Percentiles rank a stretch among this genome's conserved stretches.
Conservation (phyloP, 371 early-diverging fungal genomes). For the Haplosporangium sp. region DNA sequence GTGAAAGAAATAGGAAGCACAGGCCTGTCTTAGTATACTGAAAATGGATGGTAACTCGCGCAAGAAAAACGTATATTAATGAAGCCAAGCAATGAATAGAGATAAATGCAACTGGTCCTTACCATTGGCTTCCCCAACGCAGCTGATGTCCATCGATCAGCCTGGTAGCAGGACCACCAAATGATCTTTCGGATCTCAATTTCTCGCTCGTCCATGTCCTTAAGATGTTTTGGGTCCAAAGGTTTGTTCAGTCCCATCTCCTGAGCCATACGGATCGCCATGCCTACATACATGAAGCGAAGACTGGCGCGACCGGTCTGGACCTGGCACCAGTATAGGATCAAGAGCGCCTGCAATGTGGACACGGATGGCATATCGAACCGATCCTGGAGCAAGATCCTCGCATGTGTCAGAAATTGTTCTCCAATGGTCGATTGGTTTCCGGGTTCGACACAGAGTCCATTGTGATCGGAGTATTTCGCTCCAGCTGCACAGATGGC, state of each 20-base stretch:
- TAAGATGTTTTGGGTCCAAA: constrained; percentile 55
- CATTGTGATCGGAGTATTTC: constrained; percentile 68
- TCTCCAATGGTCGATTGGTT: constrained; percentile 65
- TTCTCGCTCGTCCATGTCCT: constrained; percentile 61
- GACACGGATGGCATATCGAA: constrained; percentile 66
- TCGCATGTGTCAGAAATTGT: constrained; percentile 66
- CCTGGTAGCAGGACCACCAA: constrained; percentile 75
- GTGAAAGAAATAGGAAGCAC: neutral
- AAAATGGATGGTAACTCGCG: neutral
- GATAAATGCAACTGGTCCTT: neutral
- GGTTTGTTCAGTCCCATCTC: constrained; percentile 68
- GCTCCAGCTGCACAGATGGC: constrained; percentile 72
- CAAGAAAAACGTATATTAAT: neutral
- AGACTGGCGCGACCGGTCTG: constrained; percentile 66
- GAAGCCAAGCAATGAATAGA: neutral
- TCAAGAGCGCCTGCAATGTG: constrained; percentile 68
- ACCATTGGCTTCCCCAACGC: constrained; percentile 56
- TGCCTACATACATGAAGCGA: constrained; percentile 68
- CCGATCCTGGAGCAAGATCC: constrained; percentile 66
- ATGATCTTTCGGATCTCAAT: constrained; percentile 67
- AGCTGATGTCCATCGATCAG: constrained; percentile 65
- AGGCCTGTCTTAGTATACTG: neutral
- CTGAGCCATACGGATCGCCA: constrained; percentile 75
- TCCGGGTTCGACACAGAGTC: constrained; percentile 59
- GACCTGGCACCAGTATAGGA: constrained; percentile 73